Evolutionary conservation across 1,284 basidiomycete species (phyloP).

Genomic region (Termitomyces sp.): DNA sequence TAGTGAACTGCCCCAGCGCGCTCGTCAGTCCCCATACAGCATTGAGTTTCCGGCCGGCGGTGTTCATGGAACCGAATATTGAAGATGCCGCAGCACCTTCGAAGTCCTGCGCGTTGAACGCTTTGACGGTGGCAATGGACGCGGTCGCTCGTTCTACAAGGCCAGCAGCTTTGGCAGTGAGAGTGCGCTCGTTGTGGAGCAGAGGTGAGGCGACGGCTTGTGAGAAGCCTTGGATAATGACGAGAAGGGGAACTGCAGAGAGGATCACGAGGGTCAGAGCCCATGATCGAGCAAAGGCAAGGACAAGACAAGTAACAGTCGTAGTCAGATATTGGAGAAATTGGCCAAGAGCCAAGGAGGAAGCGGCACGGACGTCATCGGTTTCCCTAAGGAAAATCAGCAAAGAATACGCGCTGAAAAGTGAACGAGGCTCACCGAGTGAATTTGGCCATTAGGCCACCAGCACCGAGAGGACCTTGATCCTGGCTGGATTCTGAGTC

Average conservation of each 20-base stretch:
- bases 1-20: slow-evolving; percentile 70
- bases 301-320: slow-evolving; percentile 70
- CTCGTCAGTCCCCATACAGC: slow-evolving; percentile 74
- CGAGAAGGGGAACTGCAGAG: slow-evolving; percentile 81
- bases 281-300: slow-evolving; percentile 81
- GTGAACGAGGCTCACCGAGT: slow-evolving; percentile 54
- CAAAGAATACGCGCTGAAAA: background rate
- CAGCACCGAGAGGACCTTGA: slow-evolving; percentile 70
- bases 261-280: slow-evolving; percentile 88
- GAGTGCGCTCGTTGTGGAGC: slow-evolving; percentile 62
- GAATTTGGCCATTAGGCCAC: slow-evolving; percentile 93
- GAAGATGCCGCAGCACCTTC: slow-evolving; percentile 51
- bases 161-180: slow-evolving; percentile 70
- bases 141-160: slow-evolving; percentile 75
- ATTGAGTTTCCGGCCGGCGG: slow-evolving; percentile 53
- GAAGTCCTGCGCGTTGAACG: slow-evolving; percentile 79
- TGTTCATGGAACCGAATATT: slow-evolving; percentile 45
- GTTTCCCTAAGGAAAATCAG: slow-evolving; percentile 64
- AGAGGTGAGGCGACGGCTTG: slow-evolving; percentile 67
- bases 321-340: slow-evolving; percentile 81
- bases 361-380: slow-evolving; percentile 86
- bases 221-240: slow-evolving; percentile 71
- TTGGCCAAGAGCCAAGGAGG: slow-evolving; percentile 73
- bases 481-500: slow-evolving; percentile 46
- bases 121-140: slow-evolving; percentile 90